Percentiles rank a stretch among this genome's conserved stretches.
phyloP scores from a whole-genome alignment of 192 early-diverging fungal genomes.

The Mortierella antarctica region DNA sequence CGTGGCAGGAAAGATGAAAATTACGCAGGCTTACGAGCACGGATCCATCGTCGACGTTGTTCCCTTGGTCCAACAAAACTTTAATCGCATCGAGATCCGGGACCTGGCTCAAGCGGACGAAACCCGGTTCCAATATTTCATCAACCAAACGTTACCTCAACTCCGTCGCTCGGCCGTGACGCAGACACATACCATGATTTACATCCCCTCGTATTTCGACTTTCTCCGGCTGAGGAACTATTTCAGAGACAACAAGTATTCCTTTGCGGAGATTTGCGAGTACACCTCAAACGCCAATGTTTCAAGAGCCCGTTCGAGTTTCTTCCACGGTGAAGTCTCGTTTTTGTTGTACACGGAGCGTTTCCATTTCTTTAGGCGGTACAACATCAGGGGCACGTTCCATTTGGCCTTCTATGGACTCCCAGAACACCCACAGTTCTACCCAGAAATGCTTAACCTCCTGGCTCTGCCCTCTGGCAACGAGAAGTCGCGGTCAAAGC shows the following conservation, averaged over 20 bases:
- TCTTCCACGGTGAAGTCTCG: constrained; percentile 82
- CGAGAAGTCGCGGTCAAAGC: constrained; percentile 52
- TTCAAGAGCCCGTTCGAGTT: constrained; percentile 77
- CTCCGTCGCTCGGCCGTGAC: constrained; percentile 64
- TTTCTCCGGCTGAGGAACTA: constrained; percentile 94
- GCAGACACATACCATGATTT: constrained; percentile 78
- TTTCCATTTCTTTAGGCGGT: constrained; percentile 95
- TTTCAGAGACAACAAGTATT: constrained; percentile 77
- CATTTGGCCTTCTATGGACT: constrained; percentile 92
- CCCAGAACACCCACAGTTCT: constrained; percentile 88
- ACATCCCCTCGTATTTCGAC: constrained; percentile 96
- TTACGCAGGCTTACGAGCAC: constrained; percentile 64
- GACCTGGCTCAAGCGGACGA: constrained; percentile 76
- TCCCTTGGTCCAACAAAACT: constrained; percentile 81
- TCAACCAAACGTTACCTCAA: constrained; percentile 67
- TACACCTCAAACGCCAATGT: constrained; percentile 86
- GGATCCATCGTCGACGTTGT: constrained; percentile 86
- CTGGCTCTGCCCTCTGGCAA: constrained; percentile 65
- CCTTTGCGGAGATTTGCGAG: constrained; percentile 88
- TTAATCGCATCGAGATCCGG: constrained; percentile 75
- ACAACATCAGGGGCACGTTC: constrained; percentile 83
- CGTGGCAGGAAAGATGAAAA: constrained; percentile 78
- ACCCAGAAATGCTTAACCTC: constrained; percentile 89
- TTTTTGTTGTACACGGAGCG: constrained; percentile 93
- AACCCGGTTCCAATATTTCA: constrained; percentile 87